phyloP scores from a whole-genome alignment of 257 asterid species.

The Linderniella brevidens region DNA sequence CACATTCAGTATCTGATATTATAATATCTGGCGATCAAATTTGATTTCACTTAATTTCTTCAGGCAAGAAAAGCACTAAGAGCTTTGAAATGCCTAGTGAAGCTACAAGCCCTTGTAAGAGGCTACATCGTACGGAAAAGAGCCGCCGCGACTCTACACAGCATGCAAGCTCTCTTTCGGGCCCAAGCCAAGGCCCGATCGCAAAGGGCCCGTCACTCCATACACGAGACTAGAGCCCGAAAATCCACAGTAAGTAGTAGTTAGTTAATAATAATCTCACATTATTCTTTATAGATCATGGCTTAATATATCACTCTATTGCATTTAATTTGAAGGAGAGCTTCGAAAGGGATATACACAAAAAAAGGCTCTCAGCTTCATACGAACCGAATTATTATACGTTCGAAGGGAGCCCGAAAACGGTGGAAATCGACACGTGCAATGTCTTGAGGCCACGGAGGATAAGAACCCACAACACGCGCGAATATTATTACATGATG shows the following conservation, averaged over 20 bases:
- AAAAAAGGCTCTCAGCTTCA: constrained; percentile 41
- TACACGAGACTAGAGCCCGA: constrained; percentile 26
- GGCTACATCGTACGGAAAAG: constrained; percentile 74
- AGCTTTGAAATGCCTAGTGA: constrained; percentile 71
- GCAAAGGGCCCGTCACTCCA: constrained; percentile 15
- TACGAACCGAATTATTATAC: constrained; percentile 20
- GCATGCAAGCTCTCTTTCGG: constrained; percentile 89
- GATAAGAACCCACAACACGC: constrained; percentile 11
- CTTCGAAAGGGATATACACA: constrained; percentile 45
- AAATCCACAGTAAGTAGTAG: constrained; percentile 40
- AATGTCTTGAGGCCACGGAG: constrained; percentile 39
- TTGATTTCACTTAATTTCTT: background rate
- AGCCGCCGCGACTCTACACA: constrained; percentile 69
- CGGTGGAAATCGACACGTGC: constrained; percentile 61
- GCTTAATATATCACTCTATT: background rate
- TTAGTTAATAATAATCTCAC: no score
- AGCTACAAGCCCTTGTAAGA: constrained; percentile 71
- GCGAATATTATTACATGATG: constrained; percentile 18
- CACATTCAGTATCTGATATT: no score
- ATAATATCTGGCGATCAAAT: no score
- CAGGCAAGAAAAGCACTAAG: constrained; percentile 85
- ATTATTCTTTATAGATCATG: no score
- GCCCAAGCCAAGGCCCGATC: constrained; percentile 42
- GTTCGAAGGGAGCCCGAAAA: constrained; percentile 53
- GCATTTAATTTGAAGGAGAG: constrained; percentile 23